These are phyloP conservation scores for Termitomyces sp. DNA, from an alignment of 768 basidiomycete species.

Conservation along the genomic window DNA sequence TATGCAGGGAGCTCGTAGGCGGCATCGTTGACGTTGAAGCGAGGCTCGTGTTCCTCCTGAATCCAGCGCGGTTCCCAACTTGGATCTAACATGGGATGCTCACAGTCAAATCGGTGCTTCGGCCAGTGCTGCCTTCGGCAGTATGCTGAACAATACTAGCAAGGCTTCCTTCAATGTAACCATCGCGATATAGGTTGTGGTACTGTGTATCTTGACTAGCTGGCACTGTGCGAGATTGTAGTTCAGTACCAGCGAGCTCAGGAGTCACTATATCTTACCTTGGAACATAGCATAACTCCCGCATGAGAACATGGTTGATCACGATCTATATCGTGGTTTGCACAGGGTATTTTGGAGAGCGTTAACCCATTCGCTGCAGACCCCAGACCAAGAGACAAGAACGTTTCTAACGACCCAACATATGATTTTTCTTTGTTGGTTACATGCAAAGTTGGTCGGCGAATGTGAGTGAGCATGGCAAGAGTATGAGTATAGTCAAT, in stretches of 20 bases:
- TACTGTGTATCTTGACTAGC: slow-evolving; percentile 5
- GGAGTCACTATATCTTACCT: slow-evolving; percentile 14
- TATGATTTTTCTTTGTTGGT: slow-evolving; percentile 2
- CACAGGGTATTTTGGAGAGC: slow-evolving; percentile 18
- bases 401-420: slow-evolving; percentile 19
- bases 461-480: slow-evolving; percentile 20
- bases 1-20: slow-evolving; percentile 25
- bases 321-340: slow-evolving; percentile 14
- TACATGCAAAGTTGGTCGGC: slow-evolving; percentile 7
- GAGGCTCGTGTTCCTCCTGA: slow-evolving; percentile 24
- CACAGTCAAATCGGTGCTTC: slow-evolving; percentile 31
- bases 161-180: neutral
- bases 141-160: slow-evolving; percentile 31
- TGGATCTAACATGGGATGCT: slow-evolving; percentile 22
- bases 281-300: slow-evolving; percentile 22
- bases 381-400: slow-evolving; percentile 27
- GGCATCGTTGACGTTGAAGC: slow-evolving; percentile 13
- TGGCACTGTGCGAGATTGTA: slow-evolving; percentile 3
- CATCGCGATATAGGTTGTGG: neutral
- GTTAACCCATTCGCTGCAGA: slow-evolving; percentile 18
- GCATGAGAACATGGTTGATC: neutral
- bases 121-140: slow-evolving; percentile 34
- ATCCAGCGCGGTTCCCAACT: slow-evolving; percentile 34
- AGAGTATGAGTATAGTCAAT: slow-evolving; percentile 20
- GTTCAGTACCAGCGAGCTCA: neutral